A percentile compares a stretch with the other conserved stretches of the same genome.
Evolutionary conservation across 1,284 basidiomycete species (phyloP).

Genomic region (Phlebopus sp.): DNA sequence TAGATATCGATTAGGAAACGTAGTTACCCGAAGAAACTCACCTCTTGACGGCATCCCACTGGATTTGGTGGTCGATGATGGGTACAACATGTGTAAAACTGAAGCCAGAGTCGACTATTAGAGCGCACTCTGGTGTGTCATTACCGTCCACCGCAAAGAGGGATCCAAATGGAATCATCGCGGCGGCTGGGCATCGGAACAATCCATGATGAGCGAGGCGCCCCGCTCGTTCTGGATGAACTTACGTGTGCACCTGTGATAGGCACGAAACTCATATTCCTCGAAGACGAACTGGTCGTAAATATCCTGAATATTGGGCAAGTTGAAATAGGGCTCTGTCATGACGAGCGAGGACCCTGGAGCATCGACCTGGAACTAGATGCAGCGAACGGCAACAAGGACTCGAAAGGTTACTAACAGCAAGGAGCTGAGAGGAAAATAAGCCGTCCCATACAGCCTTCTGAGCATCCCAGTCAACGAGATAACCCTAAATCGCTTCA

Average conservation of each 20-base stretch:
- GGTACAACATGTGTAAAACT: slow-evolving; percentile 91
- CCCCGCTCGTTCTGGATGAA: slow-evolving; percentile 20
- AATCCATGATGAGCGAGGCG: slow-evolving; percentile 16
- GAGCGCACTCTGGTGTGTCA: slow-evolving; percentile 68
- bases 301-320: slow-evolving; percentile 86
- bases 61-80: slow-evolving; percentile 69
- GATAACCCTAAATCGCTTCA: slow-evolving; percentile 63
- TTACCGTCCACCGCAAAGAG: slow-evolving; percentile 50
- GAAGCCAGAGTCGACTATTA: slow-evolving; percentile 90
- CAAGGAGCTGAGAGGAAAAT: slow-evolving; percentile 68
- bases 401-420: slow-evolving; percentile 44
- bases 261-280: slow-evolving; percentile 89
- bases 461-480: slow-evolving; percentile 90
- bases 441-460: slow-evolving; percentile 89
- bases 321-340: slow-evolving; percentile 92
- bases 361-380: slow-evolving; percentile 65
- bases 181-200: slow-evolving; percentile 57
- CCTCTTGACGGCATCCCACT: slow-evolving; percentile 83
- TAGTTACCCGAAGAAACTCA: slow-evolving; percentile 32
- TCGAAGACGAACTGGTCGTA: slow-evolving; percentile 96
- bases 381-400: slow-evolving; percentile 1
- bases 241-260: slow-evolving; percentile 79
- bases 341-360: slow-evolving; percentile 73
- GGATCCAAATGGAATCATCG: slow-evolving; percentile 68
- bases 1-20: slow-evolving; percentile 19